Percentiles rank a stretch among this genome's conserved stretches.
Evolutionary conservation across 2,329 filamentous ascomycete genomes (phyloP).

Genomic region (Arthrobotrys musiformis): DNA sequence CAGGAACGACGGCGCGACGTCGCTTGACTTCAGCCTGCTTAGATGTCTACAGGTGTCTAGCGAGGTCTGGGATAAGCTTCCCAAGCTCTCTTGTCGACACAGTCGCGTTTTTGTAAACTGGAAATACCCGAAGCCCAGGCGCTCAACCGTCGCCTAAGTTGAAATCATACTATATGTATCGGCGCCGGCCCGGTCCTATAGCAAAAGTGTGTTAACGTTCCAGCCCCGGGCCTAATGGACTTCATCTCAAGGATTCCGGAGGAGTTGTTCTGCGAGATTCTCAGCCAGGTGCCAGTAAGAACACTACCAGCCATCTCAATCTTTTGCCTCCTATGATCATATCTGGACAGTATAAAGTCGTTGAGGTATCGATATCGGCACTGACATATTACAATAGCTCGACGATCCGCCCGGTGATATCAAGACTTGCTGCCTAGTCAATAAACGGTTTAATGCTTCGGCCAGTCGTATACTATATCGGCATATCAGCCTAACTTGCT

Average conservation of each 20-base stretch:
- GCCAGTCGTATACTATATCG: neutral
- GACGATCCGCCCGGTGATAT: neutral
- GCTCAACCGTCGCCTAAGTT: too few relatives aligned
- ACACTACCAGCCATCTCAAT: neutral
- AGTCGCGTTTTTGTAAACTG: too few relatives aligned
- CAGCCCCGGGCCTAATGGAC: neutral
- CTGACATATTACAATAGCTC: neutral
- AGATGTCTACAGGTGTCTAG: too few relatives aligned
- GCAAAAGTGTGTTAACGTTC: too few relatives aligned
- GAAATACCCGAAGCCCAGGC: too few relatives aligned
- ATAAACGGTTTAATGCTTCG: neutral
- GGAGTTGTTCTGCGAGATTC: neutral
- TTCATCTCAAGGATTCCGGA: neutral
- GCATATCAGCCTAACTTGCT: neutral
- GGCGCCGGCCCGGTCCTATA: too few relatives aligned
- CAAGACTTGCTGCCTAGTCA: conserved; percentile 9
- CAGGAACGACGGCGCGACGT: neutral
- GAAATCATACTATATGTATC: too few relatives aligned
- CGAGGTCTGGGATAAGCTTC: too few relatives aligned
- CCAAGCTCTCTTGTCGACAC: too few relatives aligned
- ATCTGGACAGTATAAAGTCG: too few relatives aligned
- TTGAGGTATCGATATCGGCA: too few relatives aligned
- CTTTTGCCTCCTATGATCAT: neutral
- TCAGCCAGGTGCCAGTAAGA: neutral
- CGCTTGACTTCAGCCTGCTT: too few relatives aligned